Base-by-base conservation (phyloP, 441 rosid genomes). In the Melastoma candidum region DNA sequence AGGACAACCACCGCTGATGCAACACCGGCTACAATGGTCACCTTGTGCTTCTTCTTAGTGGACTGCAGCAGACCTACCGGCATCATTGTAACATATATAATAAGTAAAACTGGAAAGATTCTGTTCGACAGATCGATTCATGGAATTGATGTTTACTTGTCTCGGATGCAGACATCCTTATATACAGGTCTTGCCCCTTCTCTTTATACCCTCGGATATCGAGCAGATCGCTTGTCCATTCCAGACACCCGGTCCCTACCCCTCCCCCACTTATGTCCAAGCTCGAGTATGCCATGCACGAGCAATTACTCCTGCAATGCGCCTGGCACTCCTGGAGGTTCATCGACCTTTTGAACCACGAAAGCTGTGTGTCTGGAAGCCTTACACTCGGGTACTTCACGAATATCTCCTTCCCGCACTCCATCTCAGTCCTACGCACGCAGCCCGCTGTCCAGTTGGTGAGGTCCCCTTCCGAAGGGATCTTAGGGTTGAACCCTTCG, bases 181-280 rank as follows among this genome's bases (percentile, higher is more conserved):
- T 14, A 60, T 67, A 74, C 5, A 67, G n/a, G 7, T 56, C 66
- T 59, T 58, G 69, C 53, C 60, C 72, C 9, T 36, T 14, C 22
- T 63, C 57, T 7, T 36, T 2, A 6, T 24, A 39, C 55, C 29
- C 36, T 49, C 58, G 45, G 25, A 66, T 36, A 55, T 71, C 79
- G 11, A 63, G 11, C 14, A 75, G 51, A 1, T 63, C 72, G 9
- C 52, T 64, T 7, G 44, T 66, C 79, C 79, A 71, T n/a, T 65
- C 54, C 60, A 68, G 26, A 47, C 74, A 75, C 32, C 66, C 69
- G 11, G 60, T 58, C 43, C 66, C 69, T 5, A 58, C 56, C 8
- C 63, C 69, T 49, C 57, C 64, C 4, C 45, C 48, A 2, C n/a
- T 56, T 2, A 26, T 13, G 43, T 59, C 56, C 47, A 49, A 3